Percentiles rank a stretch among this genome's conserved stretches.
Evolutionary conservation across 495 filamentous ascomycete genomes (phyloP).

Genomic region (Podospora fimiseda): DNA sequence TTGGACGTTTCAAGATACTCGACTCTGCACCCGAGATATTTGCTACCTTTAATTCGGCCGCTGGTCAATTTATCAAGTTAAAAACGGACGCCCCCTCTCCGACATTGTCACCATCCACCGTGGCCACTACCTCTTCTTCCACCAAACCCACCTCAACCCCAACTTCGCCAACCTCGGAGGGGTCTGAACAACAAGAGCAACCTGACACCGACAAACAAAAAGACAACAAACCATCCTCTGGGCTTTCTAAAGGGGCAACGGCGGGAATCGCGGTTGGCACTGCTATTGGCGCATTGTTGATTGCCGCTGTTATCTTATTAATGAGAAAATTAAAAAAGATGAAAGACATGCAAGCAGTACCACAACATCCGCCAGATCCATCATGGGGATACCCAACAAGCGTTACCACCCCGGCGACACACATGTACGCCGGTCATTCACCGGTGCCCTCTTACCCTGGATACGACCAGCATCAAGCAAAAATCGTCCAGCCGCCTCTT

Average conservation of each 20-base stretch:
- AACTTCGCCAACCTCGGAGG: not conserved
- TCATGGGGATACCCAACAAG: not conserved
- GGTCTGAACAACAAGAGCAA: not conserved
- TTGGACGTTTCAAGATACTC: not conserved
- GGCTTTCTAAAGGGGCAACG: not conserved
- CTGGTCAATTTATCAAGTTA: not conserved
- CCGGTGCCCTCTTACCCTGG: not conserved
- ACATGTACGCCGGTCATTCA: not conserved
- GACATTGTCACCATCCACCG: not conserved
- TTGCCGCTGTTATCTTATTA: not conserved
- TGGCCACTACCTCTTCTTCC: not conserved
- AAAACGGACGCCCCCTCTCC: not conserved
- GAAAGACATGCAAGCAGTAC: not conserved
- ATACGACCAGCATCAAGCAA: not conserved
- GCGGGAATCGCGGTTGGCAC: not conserved
- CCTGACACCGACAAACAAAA: not conserved
- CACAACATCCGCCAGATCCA: not conserved
- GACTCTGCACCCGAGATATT: not conserved
- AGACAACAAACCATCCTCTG: not conserved
- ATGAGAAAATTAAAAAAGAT: not conserved
- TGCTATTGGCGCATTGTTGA: not conserved
- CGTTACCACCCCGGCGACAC: not conserved
- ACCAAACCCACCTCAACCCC: not conserved
- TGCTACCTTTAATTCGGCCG: not conserved
- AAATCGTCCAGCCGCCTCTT: not conserved